Conservation (phyloP, 768 basidiomycete genomes). For the Hericium alpestre region DNA sequence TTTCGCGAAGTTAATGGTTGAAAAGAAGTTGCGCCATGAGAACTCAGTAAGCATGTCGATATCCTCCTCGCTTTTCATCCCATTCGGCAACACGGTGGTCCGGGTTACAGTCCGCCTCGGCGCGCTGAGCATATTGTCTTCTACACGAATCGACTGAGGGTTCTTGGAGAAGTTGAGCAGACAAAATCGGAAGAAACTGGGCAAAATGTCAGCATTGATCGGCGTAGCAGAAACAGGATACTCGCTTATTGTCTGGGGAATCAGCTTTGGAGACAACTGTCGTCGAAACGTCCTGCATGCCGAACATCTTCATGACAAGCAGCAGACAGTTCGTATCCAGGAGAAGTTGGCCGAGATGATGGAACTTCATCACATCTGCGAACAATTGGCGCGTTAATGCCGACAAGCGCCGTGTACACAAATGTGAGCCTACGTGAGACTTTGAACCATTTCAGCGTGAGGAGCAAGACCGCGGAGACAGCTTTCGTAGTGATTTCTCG, state of each 20-base stretch:
- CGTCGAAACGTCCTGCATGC: constrained; percentile 81
- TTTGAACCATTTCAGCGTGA: constrained; percentile 97
- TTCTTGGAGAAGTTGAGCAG: constrained; percentile 65
- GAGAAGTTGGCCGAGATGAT: constrained; percentile 90
- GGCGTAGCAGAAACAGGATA: not conserved
- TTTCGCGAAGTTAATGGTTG: constrained; percentile 93
- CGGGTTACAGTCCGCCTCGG: constrained; percentile 51
- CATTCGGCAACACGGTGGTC: constrained; percentile 54
- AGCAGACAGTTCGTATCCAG: constrained; percentile 92
- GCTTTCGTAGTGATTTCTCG: constrained; percentile 97
- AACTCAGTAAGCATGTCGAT: constrained; percentile 88
- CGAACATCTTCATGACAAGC: constrained; percentile 94
- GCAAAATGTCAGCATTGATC: constrained; percentile 4
- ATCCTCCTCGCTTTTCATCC: constrained; percentile 72
- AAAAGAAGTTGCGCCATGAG: constrained; percentile 97
- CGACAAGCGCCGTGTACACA: not conserved
- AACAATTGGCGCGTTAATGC: not conserved
- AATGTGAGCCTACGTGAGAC: constrained; percentile 68
- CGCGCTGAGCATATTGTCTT: constrained; percentile 56
- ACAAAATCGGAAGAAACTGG: constrained; percentile 94
- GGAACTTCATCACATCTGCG: constrained; percentile 94
- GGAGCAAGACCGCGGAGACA: constrained; percentile 84
- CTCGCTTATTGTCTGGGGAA: constrained; percentile 72
- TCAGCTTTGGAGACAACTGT: constrained; percentile 86
- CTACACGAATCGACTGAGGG: constrained; percentile 44